Evolutionary conservation across 306 rosid species (phyloP), one percentile per base, ranked within the genome.

Genomic region (Potentilla sterilis): DNA sequence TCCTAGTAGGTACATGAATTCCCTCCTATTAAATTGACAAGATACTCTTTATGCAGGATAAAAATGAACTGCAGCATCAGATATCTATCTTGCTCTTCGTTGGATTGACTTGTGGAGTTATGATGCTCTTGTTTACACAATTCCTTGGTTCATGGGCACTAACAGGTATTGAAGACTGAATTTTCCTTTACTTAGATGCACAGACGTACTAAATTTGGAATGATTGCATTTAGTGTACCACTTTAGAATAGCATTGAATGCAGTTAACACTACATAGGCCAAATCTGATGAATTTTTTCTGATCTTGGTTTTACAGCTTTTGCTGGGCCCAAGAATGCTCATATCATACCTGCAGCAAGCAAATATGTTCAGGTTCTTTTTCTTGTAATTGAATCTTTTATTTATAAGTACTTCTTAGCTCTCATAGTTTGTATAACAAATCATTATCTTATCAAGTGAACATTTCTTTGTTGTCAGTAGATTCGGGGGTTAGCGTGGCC

Each of bases 401-500:
- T 62, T 69, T 28, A 28, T 41, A 0, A 0, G 19, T 12, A 28
- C 9, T 6, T 28, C 3, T 28, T 28, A 28, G 28, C 28, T 0
- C 28, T 28, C 28, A 28, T 28, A 28, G 28, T 28, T 28, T 28
- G 28, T 28, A 28, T 28, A 28, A 35, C 68, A 63, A 8, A 34
- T 34, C 11, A 34, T 15, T 63, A 63, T 14, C 66, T 24, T 63
- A 22, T 35, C 44, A 63, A 63, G 44, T 63, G 43, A 63, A 35
- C 22, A 15, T 16, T 34, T 63, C 43, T 37, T 63, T 63, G 68
- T 22, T 73, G 35, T 62, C 80, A 34, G 78, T 79, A 89, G 91
- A 87, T 89, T 78, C 89, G 91, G 74, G 89, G 93, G 37, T 83
- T 87, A 69, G 91, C 93, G 1, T 89, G 91, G 93, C 91, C 93